Evolutionary conservation across 2,329 filamentous ascomycete species (phyloP), one percentile per base, ranked within the genome.

Genomic region (Ophiosphaerella herpotricha): DNA sequence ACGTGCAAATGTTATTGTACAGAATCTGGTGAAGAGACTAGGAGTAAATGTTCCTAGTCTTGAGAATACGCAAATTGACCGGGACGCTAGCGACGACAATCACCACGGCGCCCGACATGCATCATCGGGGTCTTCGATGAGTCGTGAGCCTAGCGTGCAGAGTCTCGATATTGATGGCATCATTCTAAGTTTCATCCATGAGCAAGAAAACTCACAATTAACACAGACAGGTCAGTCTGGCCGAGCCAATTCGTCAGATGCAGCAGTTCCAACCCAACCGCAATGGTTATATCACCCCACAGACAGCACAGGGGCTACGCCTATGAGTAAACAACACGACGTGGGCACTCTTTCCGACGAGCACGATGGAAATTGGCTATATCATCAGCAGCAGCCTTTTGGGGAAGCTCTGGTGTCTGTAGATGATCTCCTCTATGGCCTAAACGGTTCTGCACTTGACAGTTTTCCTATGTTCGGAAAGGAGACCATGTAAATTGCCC

Each of bases 11-110:
- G 71, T 73, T 0, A 76, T 81, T 9, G 75, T 81, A 0, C 64
- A 77, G 36, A 73, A 71, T 31, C 58, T 81, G 11, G 79, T 79
- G 75, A 74, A 75, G 47, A 71, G 75, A 13, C 71, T 80, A 40
- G 72, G 72, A 2, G 58, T 65, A 4, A 37, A 35, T 16, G 48
- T 61, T 9, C 50, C 52, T 11, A 57, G 45, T 7, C 54, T 50
- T 8, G 55, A 60, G 7, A 50, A 62, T 7, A 54, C 44, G 32
- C 60, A 54, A 3, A 58, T 66, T 23, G 56, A 63, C 26, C 26
- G 26, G 7, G 26, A 11, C 9, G 26, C 26, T 29, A 29, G 26
- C 26, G 26, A 11, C 14, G 46, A 39, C 14, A 55, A 44, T 32
- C 42, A 43, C 13, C 26, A 36, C 7, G 54, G 29, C 21, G 45